These are phyloP conservation scores for Catharanthus roseus DNA, from an alignment of 257 asterid species.

Conservation along the genomic window DNA sequence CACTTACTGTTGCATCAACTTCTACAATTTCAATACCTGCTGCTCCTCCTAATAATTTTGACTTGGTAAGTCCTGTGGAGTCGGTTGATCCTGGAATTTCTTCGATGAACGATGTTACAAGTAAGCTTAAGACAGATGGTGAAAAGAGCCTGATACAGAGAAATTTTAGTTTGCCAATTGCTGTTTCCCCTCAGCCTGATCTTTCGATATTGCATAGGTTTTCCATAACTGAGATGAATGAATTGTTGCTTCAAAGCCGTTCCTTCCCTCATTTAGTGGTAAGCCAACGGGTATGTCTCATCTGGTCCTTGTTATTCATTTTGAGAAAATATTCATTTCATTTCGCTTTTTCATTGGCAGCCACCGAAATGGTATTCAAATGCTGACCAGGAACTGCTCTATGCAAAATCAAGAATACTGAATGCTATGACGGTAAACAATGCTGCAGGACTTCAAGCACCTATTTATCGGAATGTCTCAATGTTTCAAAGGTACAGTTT, in stretches of 20 bases:
- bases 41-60: background rate
- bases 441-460: slow-evolving; percentile 22
- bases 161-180: background rate
- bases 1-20: background rate
- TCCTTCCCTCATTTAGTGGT: slow-evolving; percentile 23
- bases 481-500: slow-evolving; percentile 29
- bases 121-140: background rate
- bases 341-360: slow-evolving; percentile 18
- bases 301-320: background rate
- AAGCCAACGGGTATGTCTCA: background rate
- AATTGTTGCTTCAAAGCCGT: slow-evolving; percentile 28
- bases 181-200: background rate
- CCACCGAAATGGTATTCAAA: slow-evolving; percentile 22
- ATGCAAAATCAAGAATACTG: slow-evolving; percentile 29
- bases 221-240: slow-evolving; percentile 36
- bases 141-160: background rate
- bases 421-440: slow-evolving; percentile 18
- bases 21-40: background rate
- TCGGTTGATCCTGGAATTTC: background rate
- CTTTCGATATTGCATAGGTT: background rate
- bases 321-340: background rate
- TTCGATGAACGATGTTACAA: background rate
- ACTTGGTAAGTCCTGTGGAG: slow-evolving; percentile 2
- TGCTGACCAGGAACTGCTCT: slow-evolving; percentile 26
- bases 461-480: slow-evolving; percentile 29